These are phyloP conservation scores for Podaxis sp. DNA, from an alignment of 768 basidiomycete genomes.

Conservation along the genomic window DNA sequence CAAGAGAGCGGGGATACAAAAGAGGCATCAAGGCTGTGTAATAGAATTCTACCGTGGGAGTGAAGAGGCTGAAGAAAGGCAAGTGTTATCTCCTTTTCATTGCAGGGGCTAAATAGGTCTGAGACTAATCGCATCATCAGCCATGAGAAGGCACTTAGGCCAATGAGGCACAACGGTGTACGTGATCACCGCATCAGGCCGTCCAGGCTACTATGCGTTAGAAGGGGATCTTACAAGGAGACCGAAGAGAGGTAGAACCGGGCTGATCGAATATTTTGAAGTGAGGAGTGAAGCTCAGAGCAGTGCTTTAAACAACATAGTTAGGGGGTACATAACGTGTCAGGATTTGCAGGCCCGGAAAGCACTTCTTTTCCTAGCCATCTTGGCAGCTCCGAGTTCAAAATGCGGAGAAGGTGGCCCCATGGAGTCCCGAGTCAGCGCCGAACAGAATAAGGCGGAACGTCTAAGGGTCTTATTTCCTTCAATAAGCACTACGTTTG, in stretches of 20 bases:
- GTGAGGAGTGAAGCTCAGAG: neutral
- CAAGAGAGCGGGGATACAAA: neutral
- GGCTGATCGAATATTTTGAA: neutral
- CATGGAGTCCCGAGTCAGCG: constrained; percentile 10
- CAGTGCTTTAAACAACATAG: neutral
- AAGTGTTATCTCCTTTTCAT: neutral
- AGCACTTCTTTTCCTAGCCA: neutral
- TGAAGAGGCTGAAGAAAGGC: neutral
- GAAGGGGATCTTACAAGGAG: neutral
- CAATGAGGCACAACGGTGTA: neutral
- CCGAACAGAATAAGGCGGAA: neutral
- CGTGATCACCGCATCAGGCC: neutral
- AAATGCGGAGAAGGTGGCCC: neutral
- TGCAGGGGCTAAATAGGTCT: neutral
- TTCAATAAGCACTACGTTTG: neutral
- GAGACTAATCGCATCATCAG: too few species aligned
- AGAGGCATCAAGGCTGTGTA: neutral
- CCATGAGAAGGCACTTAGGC: neutral
- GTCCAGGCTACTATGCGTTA: neutral
- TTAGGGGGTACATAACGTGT: neutral
- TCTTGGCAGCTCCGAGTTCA: constrained; percentile 9
- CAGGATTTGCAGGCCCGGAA: neutral
- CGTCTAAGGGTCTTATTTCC: neutral
- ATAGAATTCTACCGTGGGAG: neutral
- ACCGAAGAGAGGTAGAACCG: neutral